Conservation (phyloP, 116 monocot species). For the Phalaenopsis hybrid region DNA sequence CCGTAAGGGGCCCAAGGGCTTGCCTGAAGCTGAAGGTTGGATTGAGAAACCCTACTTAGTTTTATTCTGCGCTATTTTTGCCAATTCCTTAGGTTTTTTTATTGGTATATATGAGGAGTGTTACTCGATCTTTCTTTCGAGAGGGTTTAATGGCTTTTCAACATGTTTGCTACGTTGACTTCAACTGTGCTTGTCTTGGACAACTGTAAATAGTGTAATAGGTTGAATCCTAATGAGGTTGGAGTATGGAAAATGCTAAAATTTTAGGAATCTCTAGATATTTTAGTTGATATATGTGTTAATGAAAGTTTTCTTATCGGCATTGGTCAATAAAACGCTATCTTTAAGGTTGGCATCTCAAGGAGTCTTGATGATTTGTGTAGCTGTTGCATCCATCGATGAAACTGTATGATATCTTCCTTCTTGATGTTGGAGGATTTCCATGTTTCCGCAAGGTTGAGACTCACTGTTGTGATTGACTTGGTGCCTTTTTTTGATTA, state of each 20-base stretch:
- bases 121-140: neutral
- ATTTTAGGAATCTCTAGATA: neutral
- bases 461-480: neutral
- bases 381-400: neutral
- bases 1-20: constrained; percentile 36
- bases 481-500: neutral
- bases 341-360: too few species aligned
- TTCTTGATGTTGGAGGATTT: neutral
- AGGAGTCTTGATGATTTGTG: neutral
- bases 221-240: neutral
- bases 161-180: neutral
- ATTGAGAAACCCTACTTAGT: neutral
- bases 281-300: neutral
- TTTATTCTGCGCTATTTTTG: neutral
- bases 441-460: neutral
- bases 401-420: neutral
- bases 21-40: constrained; percentile 24
- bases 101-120: neutral
- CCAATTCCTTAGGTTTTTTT: neutral
- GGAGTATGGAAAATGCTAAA: neutral
- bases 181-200: neutral
- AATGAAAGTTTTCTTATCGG: neutral
- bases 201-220: neutral
- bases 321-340: neutral
- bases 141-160: neutral